Percentiles rank a stretch among this genome's conserved stretches.
These are phyloP conservation scores for Nannochloropsis gaditana DNA, from an alignment of 108 stramenopile species.

Conservation along the genomic window DNA sequence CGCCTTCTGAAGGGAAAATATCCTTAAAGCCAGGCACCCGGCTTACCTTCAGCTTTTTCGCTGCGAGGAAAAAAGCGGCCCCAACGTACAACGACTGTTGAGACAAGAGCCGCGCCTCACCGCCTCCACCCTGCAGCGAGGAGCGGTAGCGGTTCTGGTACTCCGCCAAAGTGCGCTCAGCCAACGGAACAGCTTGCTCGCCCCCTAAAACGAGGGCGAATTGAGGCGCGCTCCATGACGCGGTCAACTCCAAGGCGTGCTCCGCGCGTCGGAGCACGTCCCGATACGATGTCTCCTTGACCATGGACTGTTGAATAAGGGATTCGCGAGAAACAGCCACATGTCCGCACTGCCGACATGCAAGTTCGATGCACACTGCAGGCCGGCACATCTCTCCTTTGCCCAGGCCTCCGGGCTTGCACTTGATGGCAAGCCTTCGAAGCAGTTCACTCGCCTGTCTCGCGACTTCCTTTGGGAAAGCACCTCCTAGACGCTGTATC, in stretches of 20 bases:
- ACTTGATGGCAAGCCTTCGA: neutral
- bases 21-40: too few species aligned
- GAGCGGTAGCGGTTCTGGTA: neutral
- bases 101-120: neutral
- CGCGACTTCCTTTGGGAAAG: neutral
- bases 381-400: neutral
- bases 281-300: slow-evolving; percentile 16
- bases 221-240: neutral
- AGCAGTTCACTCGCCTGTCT: neutral
- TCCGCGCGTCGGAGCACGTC: slow-evolving; percentile 1
- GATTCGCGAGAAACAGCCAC: neutral
- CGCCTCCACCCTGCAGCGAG: slow-evolving; percentile 5
- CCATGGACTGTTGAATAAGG: neutral
- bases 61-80: neutral
- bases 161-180: neutral
- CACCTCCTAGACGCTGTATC: neutral
- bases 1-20: too few species aligned
- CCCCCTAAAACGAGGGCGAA: neutral
- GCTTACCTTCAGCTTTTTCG: slow-evolving; percentile 2
- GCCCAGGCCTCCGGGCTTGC: neutral
- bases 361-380: neutral
- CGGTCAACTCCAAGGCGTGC: neutral
- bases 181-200: neutral
- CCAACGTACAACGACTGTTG: neutral
- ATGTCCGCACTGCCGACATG: neutral